Percentiles rank a stretch among this genome's conserved stretches.
phyloP scores from a whole-genome alignment of 1,139 yeast genomes.

The Spathaspora sp. region DNA sequence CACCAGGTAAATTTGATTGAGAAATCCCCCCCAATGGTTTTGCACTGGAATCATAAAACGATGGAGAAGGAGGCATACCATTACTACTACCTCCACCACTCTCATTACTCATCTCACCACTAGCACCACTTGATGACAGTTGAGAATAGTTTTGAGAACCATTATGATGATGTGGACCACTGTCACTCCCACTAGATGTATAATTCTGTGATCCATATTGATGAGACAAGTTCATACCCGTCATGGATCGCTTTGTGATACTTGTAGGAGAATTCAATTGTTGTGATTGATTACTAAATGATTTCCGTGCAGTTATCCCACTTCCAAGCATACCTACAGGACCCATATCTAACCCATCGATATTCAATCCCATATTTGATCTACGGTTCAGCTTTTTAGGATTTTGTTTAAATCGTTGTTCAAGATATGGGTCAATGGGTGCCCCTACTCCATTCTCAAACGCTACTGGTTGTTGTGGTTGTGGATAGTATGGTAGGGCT shows the following conservation, averaged over 20 bases:
- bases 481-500: conserved; percentile 7
- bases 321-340: conserved; percentile 51
- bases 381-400: conserved; percentile 21
- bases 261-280: conserved; percentile 8
- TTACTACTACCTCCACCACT: too few species aligned
- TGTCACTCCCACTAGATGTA: conserved; percentile 14
- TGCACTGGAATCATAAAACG: conserved; percentile 17
- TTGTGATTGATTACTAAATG: not conserved
- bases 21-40: conserved; percentile 40
- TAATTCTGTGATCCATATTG: conserved; percentile 27
- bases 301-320: conserved; percentile 3
- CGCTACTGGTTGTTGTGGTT: conserved; percentile 8
- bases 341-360: conserved; percentile 44
- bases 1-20: conserved; percentile 16
- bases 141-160: not conserved
- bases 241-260: conserved; percentile 8
- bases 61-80: conserved; percentile 20
- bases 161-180: not conserved
- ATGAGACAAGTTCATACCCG: conserved; percentile 6
- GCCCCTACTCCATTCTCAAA: conserved; percentile 12
- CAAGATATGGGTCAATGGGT: conserved; percentile 30
- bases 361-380: conserved; percentile 36
- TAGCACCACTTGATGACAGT: not conserved
- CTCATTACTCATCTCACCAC: conserved; percentile 7
- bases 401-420: conserved; percentile 25